Percentiles rank a stretch among this genome's conserved stretches.
phyloP scores from a whole-genome alignment of 805 yeast genomes.

The Ogataea populi-albae region DNA sequence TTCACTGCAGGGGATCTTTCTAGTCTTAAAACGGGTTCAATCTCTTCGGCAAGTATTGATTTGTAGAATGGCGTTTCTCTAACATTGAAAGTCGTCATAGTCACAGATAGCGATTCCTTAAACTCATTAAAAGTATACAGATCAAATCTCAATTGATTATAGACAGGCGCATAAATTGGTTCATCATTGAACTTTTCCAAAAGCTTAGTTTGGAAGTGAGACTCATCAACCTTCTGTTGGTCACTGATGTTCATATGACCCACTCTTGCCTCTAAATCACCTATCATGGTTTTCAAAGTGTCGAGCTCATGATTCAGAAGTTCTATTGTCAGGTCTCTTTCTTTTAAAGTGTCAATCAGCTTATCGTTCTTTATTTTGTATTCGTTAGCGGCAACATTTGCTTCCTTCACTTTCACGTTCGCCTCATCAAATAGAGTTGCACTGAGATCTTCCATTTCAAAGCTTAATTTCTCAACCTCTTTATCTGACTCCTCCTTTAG shows the following conservation, averaged over 20 bases:
- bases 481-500: conserved; percentile 50
- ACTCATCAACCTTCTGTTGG: conserved; percentile 8
- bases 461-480: conserved; percentile 58
- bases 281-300: conserved; percentile 60
- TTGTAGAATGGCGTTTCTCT: conserved; percentile 60
- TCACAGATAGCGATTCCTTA: conserved; percentile 35
- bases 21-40: conserved; percentile 67
- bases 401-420: conserved; percentile 77
- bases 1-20: conserved; percentile 65
- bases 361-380: conserved; percentile 57
- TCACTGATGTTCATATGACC: neutral
- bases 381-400: conserved; percentile 63
- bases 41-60: conserved; percentile 67
- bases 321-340: conserved; percentile 65
- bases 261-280: conserved; percentile 45
- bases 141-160: conserved; percentile 42
- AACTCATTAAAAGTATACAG: conserved; percentile 43
- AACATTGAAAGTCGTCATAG: conserved; percentile 26
- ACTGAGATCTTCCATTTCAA: conserved; percentile 77
- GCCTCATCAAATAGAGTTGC: conserved; percentile 81
- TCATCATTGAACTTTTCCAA: conserved; percentile 24
- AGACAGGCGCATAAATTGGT: conserved; percentile 29
- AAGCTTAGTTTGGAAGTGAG: conserved; percentile 16
- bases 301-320: conserved; percentile 64
- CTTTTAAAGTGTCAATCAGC: conserved; percentile 52